Conservation (phyloP, 495 filamentous ascomycete genomes). For the Aspergillus steynii region DNA sequence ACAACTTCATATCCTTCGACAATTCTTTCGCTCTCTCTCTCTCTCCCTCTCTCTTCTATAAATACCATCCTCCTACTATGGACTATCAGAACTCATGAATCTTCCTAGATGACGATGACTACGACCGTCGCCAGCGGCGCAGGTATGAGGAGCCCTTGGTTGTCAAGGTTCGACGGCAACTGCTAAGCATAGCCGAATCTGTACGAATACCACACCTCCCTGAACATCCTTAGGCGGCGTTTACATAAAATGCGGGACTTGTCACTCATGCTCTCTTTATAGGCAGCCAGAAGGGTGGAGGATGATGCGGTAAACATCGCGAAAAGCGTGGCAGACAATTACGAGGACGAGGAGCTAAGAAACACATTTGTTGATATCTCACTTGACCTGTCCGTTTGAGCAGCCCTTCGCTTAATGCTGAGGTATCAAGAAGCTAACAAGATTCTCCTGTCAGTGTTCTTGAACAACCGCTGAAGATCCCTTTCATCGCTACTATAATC, state of each 20-base stretch:
- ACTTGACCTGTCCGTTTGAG: conserved; percentile 66
- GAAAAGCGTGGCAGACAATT: conserved; percentile 72
- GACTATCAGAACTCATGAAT: conserved; percentile 12
- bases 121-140: conserved; percentile 71
- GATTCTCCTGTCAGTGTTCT: conserved; percentile 44
- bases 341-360: conserved; percentile 74
- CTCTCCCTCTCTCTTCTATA: not conserved
- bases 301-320: conserved; percentile 79
- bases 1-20: not conserved
- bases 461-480: conserved; percentile 96
- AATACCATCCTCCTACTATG: not conserved
- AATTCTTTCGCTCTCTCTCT: not conserved
- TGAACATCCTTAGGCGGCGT: not conserved
- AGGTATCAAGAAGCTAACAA: conserved; percentile 7
- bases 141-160: conserved; percentile 77
- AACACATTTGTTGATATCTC: conserved; percentile 68
- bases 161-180: conserved; percentile 74
- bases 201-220: conserved; percentile 36
- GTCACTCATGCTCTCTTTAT: conserved; percentile 19
- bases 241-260: not conserved
- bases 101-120: conserved; percentile 69
- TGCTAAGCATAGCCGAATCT: conserved; percentile 83
- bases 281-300: conserved; percentile 74
- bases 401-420: not conserved
- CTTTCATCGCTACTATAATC: conserved; percentile 81